A percentile compares a stretch with the other conserved stretches of the same genome.
phyloP scores from a whole-genome alignment of 371 early-diverging fungal genomes.

The Scutellospora calospora region DNA sequence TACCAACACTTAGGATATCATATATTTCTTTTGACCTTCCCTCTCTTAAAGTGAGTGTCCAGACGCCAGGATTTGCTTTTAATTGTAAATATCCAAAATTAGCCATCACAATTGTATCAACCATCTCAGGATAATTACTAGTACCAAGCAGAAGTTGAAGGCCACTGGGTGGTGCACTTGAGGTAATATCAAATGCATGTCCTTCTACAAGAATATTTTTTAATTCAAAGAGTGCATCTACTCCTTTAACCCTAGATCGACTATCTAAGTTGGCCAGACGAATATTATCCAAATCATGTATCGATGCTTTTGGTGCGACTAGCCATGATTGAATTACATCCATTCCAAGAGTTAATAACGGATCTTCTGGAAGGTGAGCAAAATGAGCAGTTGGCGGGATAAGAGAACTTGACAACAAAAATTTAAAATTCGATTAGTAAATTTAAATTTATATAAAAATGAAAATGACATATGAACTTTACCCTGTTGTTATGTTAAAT shows the following conservation, averaged over 20 bases:
- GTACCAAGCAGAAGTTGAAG: conserved; percentile 88
- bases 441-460: no score
- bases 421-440: background rate
- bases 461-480: conserved; percentile 23
- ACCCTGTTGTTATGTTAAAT: conserved; percentile 67
- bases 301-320: conserved; percentile 79
- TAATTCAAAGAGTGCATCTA: conserved; percentile 84
- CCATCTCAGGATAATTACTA: conserved; percentile 57
- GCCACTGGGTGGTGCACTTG: conserved; percentile 82
- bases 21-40: conserved; percentile 86
- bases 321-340: conserved; percentile 91
- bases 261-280: conserved; percentile 62
- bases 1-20: conserved; percentile 72
- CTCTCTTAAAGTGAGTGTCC: conserved; percentile 79
- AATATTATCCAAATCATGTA: conserved; percentile 94
- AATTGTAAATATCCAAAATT: conserved; percentile 96
- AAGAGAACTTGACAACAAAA: background rate
- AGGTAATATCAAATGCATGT: conserved; percentile 77
- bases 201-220: conserved; percentile 89
- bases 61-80: conserved; percentile 91
- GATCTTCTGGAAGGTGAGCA: conserved; percentile 74
- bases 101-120: conserved; percentile 96
- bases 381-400: conserved; percentile 70
- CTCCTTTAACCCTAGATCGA: conserved; percentile 51
- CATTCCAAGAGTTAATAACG: conserved; percentile 86